These are phyloP conservation scores for Aureobasidium sp. DNA, from an alignment of 2,329 filamentous ascomycete genomes.

Conservation along the genomic window DNA sequence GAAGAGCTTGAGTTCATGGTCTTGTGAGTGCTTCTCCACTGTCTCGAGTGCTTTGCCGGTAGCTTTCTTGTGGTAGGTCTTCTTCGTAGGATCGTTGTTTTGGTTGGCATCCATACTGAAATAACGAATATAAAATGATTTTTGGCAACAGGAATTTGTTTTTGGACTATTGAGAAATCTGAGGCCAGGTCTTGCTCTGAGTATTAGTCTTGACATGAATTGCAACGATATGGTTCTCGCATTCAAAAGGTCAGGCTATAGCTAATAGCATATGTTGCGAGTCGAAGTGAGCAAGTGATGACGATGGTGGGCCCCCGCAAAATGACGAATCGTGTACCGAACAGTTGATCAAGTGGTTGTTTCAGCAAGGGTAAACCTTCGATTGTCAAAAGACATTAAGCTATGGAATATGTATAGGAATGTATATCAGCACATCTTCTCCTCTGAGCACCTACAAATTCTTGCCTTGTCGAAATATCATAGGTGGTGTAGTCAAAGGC, in stretches of 20 bases:
- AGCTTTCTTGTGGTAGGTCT: constrained; percentile 63
- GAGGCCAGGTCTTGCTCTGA: background rate
- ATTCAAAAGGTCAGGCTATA: no score
- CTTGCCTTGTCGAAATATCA: background rate
- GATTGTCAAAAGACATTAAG: background rate
- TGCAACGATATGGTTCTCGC: background rate
- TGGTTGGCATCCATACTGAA: constrained; percentile 38
- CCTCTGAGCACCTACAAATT: background rate
- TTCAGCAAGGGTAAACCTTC: background rate
- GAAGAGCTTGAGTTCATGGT: constrained; percentile 67
- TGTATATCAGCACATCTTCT: background rate
- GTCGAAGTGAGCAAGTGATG: background rate
- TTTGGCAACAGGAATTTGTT: background rate
- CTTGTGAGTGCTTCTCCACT: constrained; percentile 61
- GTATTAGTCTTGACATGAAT: background rate
- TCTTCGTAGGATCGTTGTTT: constrained; percentile 46
- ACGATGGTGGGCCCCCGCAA: background rate
- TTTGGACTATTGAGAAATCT: background rate
- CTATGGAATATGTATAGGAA: background rate
- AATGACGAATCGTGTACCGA: constrained; percentile 5
- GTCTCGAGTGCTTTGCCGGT: constrained; percentile 65
- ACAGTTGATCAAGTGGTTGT: background rate
- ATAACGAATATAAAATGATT: background rate
- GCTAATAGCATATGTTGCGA: background rate
- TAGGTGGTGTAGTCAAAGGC: background rate